Evolutionary conservation across 352 stramenopile genomes (phyloP).

Genomic region (Globisporangium spinosum): DNA sequence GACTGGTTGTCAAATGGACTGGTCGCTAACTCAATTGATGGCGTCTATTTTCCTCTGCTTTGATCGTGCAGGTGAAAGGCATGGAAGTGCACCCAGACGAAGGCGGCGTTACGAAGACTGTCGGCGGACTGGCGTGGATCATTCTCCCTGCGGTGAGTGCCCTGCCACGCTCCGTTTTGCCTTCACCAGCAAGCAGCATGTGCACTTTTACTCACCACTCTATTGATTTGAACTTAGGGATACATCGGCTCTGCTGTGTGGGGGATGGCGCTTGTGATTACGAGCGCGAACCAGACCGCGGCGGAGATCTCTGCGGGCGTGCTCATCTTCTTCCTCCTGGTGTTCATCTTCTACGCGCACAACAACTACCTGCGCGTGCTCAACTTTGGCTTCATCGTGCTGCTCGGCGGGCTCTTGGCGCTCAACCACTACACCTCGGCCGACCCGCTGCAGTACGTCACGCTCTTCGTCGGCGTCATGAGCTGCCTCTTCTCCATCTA

Average conservation of each 20-base stretch:
- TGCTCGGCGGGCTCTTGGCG: conserved; percentile 72
- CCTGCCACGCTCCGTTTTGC: background rate
- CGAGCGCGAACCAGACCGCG: conserved; percentile 47
- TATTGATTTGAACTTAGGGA: conserved; percentile 32
- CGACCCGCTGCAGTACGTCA: conserved; percentile 77
- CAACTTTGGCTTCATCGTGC: conserved; percentile 81
- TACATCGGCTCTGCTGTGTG: conserved; percentile 85
- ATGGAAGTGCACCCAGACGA: conserved; percentile 90
- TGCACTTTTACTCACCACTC: background rate
- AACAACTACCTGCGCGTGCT: conserved; percentile 82
- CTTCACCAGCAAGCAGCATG: background rate
- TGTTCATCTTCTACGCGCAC: conserved; percentile 88
- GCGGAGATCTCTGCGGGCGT: conserved; percentile 74
- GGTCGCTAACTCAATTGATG: background rate
- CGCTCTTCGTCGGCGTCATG: conserved; percentile 89
- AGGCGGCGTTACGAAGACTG: conserved; percentile 82
- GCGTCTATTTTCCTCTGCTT: background rate
- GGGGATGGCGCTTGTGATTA: conserved; percentile 84
- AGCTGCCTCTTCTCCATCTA: conserved; percentile 90
- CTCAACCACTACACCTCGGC: conserved; percentile 63
- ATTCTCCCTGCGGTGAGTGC: conserved; percentile 65
- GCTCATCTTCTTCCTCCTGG: conserved; percentile 84
- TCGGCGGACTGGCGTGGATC: conserved; percentile 64
- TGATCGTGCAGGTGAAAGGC: conserved; percentile 50
- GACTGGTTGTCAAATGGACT: background rate